These are phyloP conservation scores for Sugiyamaella americana DNA, from an alignment of 805 yeast genomes.

Conservation along the genomic window DNA sequence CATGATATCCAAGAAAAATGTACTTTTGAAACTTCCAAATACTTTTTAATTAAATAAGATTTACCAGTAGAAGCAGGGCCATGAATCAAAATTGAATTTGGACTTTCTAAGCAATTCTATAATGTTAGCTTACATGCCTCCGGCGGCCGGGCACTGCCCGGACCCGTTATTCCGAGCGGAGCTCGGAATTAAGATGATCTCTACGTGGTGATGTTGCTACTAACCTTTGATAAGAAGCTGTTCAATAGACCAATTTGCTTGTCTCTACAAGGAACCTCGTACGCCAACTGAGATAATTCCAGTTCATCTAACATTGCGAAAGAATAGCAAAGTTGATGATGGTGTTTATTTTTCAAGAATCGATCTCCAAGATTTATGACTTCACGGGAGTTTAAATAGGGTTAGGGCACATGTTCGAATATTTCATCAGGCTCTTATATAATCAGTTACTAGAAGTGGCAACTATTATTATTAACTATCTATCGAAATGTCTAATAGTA, in stretches of 20 bases:
- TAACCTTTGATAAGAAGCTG: constrained; percentile 16
- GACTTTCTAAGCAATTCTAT: constrained; percentile 19
- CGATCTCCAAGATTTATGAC: too few relatives aligned
- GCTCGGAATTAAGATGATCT: too few relatives aligned
- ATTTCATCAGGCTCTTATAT: too few relatives aligned
- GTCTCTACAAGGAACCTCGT: constrained; percentile 11
- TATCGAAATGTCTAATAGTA: too few relatives aligned
- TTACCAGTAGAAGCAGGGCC: constrained; percentile 49
- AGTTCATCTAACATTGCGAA: neutral
- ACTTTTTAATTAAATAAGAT: constrained; percentile 33
- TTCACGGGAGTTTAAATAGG: too few relatives aligned
- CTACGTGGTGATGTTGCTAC: too few relatives aligned
- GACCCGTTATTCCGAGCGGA: neutral
- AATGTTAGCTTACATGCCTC: neutral
- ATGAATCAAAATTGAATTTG: constrained; percentile 39
- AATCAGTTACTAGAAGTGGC: too few relatives aligned
- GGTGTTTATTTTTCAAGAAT: too few relatives aligned
- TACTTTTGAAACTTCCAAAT: constrained; percentile 28
- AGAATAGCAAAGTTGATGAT: too few relatives aligned
- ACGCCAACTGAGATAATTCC: neutral
- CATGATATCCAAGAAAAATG: constrained; percentile 38
- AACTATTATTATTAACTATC: too few relatives aligned
- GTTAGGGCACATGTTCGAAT: too few relatives aligned
- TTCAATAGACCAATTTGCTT: constrained; percentile 19
- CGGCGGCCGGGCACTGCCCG: neutral